A percentile compares a stretch with the other conserved stretches of the same genome.
These are phyloP conservation scores for Hanseniaspora mollemarum DNA, from an alignment of 805 yeast species.

Conservation along the genomic window DNA sequence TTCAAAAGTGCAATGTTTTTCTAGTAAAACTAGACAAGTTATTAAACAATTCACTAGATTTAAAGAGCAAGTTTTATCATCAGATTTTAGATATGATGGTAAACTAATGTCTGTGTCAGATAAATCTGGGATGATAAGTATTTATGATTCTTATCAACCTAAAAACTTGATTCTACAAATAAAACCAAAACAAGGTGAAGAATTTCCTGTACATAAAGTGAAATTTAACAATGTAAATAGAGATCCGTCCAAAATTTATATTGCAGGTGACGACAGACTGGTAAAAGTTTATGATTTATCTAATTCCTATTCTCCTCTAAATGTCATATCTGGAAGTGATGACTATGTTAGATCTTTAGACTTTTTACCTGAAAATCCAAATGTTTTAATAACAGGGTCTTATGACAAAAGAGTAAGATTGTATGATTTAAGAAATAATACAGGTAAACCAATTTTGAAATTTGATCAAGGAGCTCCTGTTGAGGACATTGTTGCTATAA, in stretches of 20 bases:
- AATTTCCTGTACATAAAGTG: slow-evolving; percentile 78
- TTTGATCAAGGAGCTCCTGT: slow-evolving; percentile 72
- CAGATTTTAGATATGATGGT: slow-evolving; percentile 86
- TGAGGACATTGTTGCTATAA: slow-evolving; percentile 67
- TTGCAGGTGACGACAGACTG: slow-evolving; percentile 84
- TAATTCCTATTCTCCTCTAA: slow-evolving; percentile 59
- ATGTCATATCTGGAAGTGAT: slow-evolving; percentile 59
- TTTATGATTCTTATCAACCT: slow-evolving; percentile 74
- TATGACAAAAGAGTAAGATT: slow-evolving; percentile 80
- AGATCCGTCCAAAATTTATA: slow-evolving; percentile 50
- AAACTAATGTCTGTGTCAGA: slow-evolving; percentile 87
- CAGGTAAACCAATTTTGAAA: slow-evolving; percentile 44
- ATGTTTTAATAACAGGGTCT: slow-evolving; percentile 81
- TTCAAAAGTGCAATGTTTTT: slow-evolving; percentile 81
- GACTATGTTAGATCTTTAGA: slow-evolving; percentile 80
- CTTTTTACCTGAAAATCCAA: slow-evolving; percentile 65
- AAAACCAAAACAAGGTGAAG: slow-evolving; percentile 52
- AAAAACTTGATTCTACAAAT: slow-evolving; percentile 68
- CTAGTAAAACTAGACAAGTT: slow-evolving; percentile 89
- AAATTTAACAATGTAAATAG: slow-evolving; percentile 73
- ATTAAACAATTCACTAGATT: slow-evolving; percentile 74
- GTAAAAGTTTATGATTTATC: slow-evolving; percentile 83
- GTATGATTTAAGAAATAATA: slow-evolving; percentile 61
- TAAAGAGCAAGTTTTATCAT: slow-evolving; percentile 83
- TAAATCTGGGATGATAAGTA: slow-evolving; percentile 84